A percentile compares a stretch with the other conserved stretches of the same genome.
Conservation (phyloP, 202 grass and related monocot genomes). For the Dendrocalamus latiflorus region DNA sequence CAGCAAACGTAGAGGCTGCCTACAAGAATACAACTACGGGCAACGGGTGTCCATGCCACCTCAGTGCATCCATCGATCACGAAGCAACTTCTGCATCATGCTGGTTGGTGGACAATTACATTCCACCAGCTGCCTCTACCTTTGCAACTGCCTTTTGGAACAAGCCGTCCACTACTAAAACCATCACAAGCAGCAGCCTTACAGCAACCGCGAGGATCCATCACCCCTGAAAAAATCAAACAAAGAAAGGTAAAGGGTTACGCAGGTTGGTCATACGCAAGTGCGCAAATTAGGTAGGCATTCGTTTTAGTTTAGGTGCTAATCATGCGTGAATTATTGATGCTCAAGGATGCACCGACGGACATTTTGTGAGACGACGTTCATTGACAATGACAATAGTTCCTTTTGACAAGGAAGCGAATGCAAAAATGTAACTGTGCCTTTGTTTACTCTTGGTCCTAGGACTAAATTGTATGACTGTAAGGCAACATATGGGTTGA, state of each 20-base stretch:
- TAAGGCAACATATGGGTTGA: too few relatives aligned
- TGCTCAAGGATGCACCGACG: neutral
- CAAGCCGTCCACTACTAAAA: neutral
- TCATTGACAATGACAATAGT: neutral
- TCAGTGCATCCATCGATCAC: neutral
- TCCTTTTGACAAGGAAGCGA: neutral
- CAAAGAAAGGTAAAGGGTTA: neutral
- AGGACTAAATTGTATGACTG: neutral
- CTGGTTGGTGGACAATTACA: slow-evolving; percentile 12
- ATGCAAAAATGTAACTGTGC: neutral
- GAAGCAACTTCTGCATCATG: neutral
- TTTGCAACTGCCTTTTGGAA: neutral
- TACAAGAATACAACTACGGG: too few relatives aligned
- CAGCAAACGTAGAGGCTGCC: too few relatives aligned
- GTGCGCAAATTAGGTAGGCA: neutral
- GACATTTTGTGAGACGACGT: neutral
- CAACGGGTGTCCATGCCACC: too few relatives aligned
- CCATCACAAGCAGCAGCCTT: neutral
- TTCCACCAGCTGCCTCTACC: neutral
- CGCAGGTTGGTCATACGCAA: neutral
- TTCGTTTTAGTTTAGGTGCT: neutral
- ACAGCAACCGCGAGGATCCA: neutral
- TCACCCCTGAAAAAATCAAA: neutral
- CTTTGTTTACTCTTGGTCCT: neutral
- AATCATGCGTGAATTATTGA: neutral